Percentiles rank a stretch among this genome's conserved stretches.
phyloP scores from a whole-genome alignment of 2,329 filamentous ascomycete species.

The Phaeosphaeriaceae sp. region DNA sequence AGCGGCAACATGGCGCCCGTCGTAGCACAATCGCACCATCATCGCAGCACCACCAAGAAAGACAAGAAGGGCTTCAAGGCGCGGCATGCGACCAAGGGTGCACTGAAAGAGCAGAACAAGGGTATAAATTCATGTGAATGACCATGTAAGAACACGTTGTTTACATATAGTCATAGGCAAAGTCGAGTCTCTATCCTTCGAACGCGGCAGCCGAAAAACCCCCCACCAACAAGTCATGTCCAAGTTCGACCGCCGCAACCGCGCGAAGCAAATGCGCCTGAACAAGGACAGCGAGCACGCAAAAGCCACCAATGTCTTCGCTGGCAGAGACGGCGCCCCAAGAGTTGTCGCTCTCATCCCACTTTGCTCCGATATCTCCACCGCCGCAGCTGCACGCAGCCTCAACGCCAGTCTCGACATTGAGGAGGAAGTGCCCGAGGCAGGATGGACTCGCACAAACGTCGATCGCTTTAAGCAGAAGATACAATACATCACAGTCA shows the following conservation, averaged over 20 bases:
- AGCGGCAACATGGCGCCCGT: slow-evolving; percentile 72
- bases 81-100: slow-evolving; percentile 85
- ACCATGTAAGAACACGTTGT: background rate
- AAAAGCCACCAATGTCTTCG: slow-evolving; percentile 80
- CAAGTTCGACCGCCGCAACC: slow-evolving; percentile 93
- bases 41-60: slow-evolving; percentile 90
- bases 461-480: slow-evolving; percentile 96
- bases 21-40: slow-evolving; percentile 73
- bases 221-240: slow-evolving; percentile 97
- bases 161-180: slow-evolving; percentile 67
- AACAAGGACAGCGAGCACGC: slow-evolving; percentile 85
- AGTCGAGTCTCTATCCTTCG: slow-evolving; percentile 66
- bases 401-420: slow-evolving; percentile 85
- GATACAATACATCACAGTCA: slow-evolving; percentile 80
- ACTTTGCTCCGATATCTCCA: slow-evolving; percentile 76
- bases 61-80: slow-evolving; percentile 92
- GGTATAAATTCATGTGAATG: slow-evolving; percentile 58
- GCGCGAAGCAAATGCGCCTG: slow-evolving; percentile 87
- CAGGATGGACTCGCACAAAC: slow-evolving; percentile 68
- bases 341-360: slow-evolving; percentile 89
- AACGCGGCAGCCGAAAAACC: slow-evolving; percentile 80
- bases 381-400: slow-evolving; percentile 70
- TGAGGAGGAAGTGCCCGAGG: slow-evolving; percentile 67
- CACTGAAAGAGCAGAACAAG: slow-evolving; percentile 84
- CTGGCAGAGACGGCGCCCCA: slow-evolving; percentile 85